Base-by-base conservation (phyloP, 78 protist species). In the Mastigamoeba balamuthi region DNA sequence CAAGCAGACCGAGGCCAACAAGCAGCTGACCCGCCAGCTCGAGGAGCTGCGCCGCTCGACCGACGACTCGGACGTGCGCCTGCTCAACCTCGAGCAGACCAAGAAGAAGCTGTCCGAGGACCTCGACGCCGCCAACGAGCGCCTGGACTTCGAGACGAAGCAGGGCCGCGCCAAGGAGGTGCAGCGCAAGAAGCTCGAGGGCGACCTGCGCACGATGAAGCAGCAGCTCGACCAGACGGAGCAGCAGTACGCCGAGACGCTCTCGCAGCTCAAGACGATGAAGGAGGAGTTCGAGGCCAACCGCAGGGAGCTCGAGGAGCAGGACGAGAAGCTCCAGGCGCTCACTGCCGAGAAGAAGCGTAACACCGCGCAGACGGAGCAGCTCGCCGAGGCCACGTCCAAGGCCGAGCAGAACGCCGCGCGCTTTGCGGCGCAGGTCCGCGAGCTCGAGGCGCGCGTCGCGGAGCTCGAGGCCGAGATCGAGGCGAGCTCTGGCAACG, bases 371-470 rank as follows among this genome's bases (percentile, higher is more conserved):
- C n/a, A n/a, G n/a, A n/a, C n/a, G 17, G 41, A 72, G 48, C 80
- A 82, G 69, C 64, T 82, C 38, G 66, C 38, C 23, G 80, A 73
- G 52, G n/a, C 69, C 53, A 37, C 17, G 38, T 74, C 68, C 35
- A 75, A 76, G 42, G 33, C 69, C 9, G 9, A n/a, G n/a, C n/a
- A n/a, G n/a, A n/a, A n/a, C n/a, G n/a, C n/a, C n/a, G n/a, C n/a
- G n/a, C n/a, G n/a, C n/a, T n/a, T n/a, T n/a, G n/a, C n/a, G n/a
- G n/a, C n/a, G n/a, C n/a, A n/a, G n/a, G n/a, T n/a, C n/a, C n/a
- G n/a, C n/a, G 88, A 84, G n/a, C 69, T 74, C 67, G 88, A 84
- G 75, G 38, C 29, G n/a, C 81, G 77, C 72, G 81, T 82, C 77
- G 63, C 86, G 43, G 86, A 82, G 4, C 67, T 84, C 27, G 77